Evolutionary conservation across 1,284 basidiomycete genomes (phyloP).

Genomic region (Heliocybe sulcata): DNA sequence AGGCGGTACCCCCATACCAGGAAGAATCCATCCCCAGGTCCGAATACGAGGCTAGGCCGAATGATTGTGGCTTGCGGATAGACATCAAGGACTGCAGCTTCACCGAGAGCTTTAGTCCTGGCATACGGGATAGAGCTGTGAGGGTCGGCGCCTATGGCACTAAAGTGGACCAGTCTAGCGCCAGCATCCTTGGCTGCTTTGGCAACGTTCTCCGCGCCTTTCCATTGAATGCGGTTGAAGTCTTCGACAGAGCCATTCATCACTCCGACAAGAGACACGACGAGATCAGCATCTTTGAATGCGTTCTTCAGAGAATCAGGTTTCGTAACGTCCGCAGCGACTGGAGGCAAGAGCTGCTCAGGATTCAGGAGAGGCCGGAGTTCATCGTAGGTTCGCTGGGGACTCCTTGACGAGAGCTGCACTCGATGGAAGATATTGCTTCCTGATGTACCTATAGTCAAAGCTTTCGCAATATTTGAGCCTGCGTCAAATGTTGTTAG

Average conservation of each 20-base stretch:
- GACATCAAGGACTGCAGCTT: conserved; percentile 38
- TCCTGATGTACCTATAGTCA: conserved; percentile 18
- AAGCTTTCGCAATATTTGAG: conserved; percentile 43
- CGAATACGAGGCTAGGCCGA: conserved; percentile 65
- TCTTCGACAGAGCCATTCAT: conserved; percentile 45
- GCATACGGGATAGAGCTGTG: conserved; percentile 41
- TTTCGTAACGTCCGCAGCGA: conserved; percentile 48
- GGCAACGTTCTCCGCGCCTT: conserved; percentile 60
- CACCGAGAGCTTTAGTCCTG: conserved; percentile 59
- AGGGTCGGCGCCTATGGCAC: conserved; percentile 51
- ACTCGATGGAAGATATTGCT: conserved; percentile 15
- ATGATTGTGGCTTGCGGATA: conserved; percentile 53
- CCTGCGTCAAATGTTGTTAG: conserved; percentile 25
- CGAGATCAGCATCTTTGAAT: conserved; percentile 43
- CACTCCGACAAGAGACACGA: conserved; percentile 61
- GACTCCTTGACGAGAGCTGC: conserved; percentile 13
- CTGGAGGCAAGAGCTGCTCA: conserved; percentile 34
- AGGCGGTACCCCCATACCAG: conserved; percentile 31
- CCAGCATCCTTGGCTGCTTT: conserved; percentile 33
- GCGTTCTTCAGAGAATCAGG: conserved; percentile 34
- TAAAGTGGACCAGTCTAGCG: conserved; percentile 54
- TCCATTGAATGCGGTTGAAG: conserved; percentile 56
- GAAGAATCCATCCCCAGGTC: conserved; percentile 68
- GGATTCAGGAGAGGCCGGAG: conserved; percentile 19
- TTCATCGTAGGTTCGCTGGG: conserved; percentile 6